Conservation (phyloP, 441 rosid species). For the Erysimum pusillum region DNA sequence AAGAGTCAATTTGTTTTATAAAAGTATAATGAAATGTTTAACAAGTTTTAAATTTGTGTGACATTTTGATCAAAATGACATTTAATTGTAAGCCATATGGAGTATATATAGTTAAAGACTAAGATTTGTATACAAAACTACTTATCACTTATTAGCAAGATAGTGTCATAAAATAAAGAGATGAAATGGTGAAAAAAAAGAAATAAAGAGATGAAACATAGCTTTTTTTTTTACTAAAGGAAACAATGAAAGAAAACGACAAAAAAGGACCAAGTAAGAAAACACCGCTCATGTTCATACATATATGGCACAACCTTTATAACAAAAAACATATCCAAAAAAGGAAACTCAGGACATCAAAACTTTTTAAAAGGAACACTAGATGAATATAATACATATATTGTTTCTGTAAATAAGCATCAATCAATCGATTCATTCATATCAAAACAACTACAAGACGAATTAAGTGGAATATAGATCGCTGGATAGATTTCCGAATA, state of each 20-base stretch:
- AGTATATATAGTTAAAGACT: not conserved
- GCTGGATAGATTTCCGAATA: conserved; percentile 28
- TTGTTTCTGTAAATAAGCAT: conserved; percentile 16
- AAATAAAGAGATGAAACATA: too few relatives aligned
- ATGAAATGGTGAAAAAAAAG: too few relatives aligned
- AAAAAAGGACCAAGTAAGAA: conserved; percentile 26
- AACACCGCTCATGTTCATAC: conserved; percentile 35
- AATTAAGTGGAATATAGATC: conserved; percentile 24
- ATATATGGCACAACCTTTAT: conserved; percentile 40
- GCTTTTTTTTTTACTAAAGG: not conserved
- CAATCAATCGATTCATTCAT: conserved; percentile 37
- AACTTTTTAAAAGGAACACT: conserved; percentile 40
- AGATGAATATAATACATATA: conserved; percentile 17
- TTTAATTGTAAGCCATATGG: not conserved
- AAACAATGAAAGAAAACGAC: conserved; percentile 26
- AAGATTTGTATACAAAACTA: not conserved
- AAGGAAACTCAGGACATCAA: conserved; percentile 41
- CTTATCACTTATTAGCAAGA: not conserved
- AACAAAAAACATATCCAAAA: conserved; percentile 38
- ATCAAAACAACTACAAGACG: conserved; percentile 33
- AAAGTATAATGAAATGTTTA: not conserved
- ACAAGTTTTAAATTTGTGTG: not conserved
- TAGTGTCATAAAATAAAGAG: conserved; percentile 4
- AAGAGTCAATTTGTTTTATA: not conserved
- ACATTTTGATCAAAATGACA: not conserved